phyloP scores from a whole-genome alignment of 371 early-diverging fungal species.

The Syncephalastrum monosporum region DNA sequence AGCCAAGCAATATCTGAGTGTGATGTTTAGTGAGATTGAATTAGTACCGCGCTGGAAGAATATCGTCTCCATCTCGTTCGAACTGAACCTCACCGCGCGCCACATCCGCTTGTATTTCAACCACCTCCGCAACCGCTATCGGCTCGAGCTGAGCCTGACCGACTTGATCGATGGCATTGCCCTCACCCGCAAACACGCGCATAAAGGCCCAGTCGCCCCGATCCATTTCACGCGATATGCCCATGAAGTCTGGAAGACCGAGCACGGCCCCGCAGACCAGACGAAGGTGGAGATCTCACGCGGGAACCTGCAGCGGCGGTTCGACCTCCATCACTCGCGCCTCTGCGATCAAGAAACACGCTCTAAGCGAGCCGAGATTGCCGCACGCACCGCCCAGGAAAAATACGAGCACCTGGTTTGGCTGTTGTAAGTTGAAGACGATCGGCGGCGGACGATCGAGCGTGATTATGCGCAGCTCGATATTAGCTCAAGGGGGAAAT shows the following conservation, averaged over 20 bases:
- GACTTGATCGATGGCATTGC: conserved; percentile 17
- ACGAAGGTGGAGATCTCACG: neutral
- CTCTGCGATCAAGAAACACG: too few species aligned
- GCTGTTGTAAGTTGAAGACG: too few species aligned
- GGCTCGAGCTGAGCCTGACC: conserved; percentile 27
- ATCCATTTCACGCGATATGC: conserved; percentile 26
- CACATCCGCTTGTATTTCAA: conserved; percentile 22
- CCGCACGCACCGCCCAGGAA: too few species aligned
- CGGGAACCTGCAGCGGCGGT: neutral
- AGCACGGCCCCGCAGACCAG: neutral
- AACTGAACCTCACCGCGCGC: conserved; percentile 18
- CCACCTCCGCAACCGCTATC: conserved; percentile 21
- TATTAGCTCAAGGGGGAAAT: too few species aligned
- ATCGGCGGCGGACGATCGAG: too few species aligned
- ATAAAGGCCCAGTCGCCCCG: conserved; percentile 3
- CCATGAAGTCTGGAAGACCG: conserved; percentile 27
- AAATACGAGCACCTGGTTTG: too few species aligned
- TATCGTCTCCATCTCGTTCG: conserved; percentile 1
- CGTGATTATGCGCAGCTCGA: too few species aligned
- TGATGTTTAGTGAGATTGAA: conserved; percentile 4
- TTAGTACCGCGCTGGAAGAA: conserved; percentile 12
- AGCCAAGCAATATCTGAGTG: conserved; percentile 4
- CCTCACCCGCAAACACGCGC: conserved; percentile 7
- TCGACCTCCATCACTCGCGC: too few species aligned
- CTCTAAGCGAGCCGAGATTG: too few species aligned